Evolutionary conservation across 495 filamentous ascomycete genomes (phyloP).

Genomic region (Hypoxylon perforatum): DNA sequence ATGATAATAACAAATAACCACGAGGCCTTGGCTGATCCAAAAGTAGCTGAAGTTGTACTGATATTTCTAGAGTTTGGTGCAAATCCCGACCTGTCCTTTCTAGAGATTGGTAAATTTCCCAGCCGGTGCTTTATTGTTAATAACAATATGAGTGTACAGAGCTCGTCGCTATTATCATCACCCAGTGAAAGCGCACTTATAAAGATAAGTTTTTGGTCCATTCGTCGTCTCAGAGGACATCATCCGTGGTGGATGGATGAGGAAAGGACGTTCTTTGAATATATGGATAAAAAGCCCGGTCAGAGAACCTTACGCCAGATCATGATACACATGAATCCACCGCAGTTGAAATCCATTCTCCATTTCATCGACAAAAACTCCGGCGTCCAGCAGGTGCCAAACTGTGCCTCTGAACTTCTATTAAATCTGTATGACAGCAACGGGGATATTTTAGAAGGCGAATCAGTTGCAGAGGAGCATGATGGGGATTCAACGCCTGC

Average conservation of each 20-base stretch:
- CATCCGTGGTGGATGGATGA: too few species aligned
- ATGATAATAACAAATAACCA: not conserved
- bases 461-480: not conserved
- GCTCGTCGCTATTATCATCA: too few species aligned
- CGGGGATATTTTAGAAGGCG: not conserved
- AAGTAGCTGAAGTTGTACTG: not conserved
- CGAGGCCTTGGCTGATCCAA: not conserved
- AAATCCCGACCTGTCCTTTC: not conserved
- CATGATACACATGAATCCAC: not conserved
- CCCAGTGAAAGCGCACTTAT: not conserved
- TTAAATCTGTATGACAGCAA: not conserved
- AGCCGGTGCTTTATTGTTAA: too few species aligned
- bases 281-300: not conserved
- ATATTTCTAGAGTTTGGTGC: not conserved
- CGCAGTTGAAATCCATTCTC: not conserved
- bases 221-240: too few species aligned
- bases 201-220: not conserved
- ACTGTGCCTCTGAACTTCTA: not conserved
- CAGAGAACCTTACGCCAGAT: not conserved
- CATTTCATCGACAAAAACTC: not conserved
- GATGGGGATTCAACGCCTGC: not conserved
- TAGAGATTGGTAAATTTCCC: not conserved
- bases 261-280: too few species aligned
- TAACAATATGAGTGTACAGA: too few species aligned
- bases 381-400: not conserved